Percentiles rank a stretch among this genome's conserved stretches.
Conservation (phyloP, 1,139 yeast species). For the Candida anutae region DNA sequence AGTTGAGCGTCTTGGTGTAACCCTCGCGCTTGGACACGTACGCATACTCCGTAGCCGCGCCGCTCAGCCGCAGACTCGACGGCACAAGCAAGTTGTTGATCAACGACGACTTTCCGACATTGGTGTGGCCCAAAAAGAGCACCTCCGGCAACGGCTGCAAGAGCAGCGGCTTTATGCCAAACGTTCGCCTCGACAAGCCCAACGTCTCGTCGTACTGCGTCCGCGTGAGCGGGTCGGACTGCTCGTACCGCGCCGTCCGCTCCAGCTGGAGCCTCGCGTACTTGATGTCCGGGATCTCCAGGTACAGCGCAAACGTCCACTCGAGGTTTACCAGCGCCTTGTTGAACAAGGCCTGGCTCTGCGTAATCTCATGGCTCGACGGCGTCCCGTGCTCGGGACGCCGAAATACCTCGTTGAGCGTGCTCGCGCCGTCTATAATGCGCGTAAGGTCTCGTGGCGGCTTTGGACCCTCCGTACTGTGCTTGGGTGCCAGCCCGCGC, state of each 20-base stretch:
- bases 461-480: too few species aligned
- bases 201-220: constrained; percentile 14
- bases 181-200: constrained; percentile 14
- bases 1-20: constrained; percentile 68
- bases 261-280: constrained; percentile 21
- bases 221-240: constrained; percentile 13
- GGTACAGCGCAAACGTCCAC: constrained; percentile 50
- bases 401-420: constrained; percentile 18
- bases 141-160: constrained; percentile 53
- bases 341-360: constrained; percentile 32
- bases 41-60: constrained; percentile 35
- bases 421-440: too few species aligned
- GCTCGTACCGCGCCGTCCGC: constrained; percentile 8
- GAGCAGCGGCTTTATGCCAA: constrained; percentile 23
- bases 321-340: constrained; percentile 38
- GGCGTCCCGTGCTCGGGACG: constrained; percentile 10
- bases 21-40: constrained; percentile 59
- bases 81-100: constrained; percentile 43
- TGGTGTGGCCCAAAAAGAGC: constrained; percentile 68
- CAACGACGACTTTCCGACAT: constrained; percentile 77
- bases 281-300: constrained; percentile 53
- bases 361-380: constrained; percentile 6
- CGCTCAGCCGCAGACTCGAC: constrained; percentile 17
- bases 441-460: too few species aligned
- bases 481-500: too few species aligned